Conservation (phyloP, 495 filamentous ascomycete species). For the Penicillium pulvis region DNA sequence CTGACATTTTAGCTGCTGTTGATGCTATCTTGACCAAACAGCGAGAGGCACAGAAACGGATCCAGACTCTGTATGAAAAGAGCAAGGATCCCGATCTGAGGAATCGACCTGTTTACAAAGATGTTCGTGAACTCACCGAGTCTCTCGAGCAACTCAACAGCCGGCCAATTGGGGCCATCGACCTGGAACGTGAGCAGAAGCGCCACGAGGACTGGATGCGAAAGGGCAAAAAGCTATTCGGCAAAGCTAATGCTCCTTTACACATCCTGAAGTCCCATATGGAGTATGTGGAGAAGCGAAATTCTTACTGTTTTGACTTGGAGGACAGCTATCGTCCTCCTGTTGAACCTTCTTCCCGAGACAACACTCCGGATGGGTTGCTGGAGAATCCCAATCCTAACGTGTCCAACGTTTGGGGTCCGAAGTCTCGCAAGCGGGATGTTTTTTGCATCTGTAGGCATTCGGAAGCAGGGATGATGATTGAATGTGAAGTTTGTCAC, state of each 20-base stretch:
- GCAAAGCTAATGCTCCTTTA: conserved; percentile 95
- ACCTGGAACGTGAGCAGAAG: conserved; percentile 93
- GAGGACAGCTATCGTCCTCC: conserved; percentile 87
- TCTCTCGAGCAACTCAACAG: conserved; percentile 84
- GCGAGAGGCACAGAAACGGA: conserved; percentile 87
- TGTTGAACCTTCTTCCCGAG: conserved; percentile 87
- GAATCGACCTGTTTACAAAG: conserved; percentile 85
- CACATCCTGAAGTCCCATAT: conserved; percentile 94
- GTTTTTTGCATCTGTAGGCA: conserved; percentile 97
- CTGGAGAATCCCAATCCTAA: conserved; percentile 48
- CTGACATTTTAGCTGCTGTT: conserved; percentile 77
- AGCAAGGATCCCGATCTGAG: conserved; percentile 72
- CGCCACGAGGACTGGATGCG: conserved; percentile 99
- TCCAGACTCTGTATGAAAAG: conserved; percentile 74
- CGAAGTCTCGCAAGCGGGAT: conserved; percentile 62
- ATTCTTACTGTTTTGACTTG: conserved; percentile 87
- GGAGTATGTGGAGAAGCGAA: conserved; percentile 87
- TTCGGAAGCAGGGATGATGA: conserved; percentile 97
- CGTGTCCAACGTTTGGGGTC: conserved; percentile 51
- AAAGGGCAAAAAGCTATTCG: conserved; percentile 96
- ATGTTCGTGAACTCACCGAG: conserved; percentile 87
- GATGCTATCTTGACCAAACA: conserved; percentile 96
- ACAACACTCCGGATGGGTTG: conserved; percentile 72
- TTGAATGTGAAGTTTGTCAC: conserved; percentile 96
- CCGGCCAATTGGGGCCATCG: conserved; percentile 85